phyloP scores from a whole-genome alignment of 345 rosid species.

The Camelina sativa region DNA sequence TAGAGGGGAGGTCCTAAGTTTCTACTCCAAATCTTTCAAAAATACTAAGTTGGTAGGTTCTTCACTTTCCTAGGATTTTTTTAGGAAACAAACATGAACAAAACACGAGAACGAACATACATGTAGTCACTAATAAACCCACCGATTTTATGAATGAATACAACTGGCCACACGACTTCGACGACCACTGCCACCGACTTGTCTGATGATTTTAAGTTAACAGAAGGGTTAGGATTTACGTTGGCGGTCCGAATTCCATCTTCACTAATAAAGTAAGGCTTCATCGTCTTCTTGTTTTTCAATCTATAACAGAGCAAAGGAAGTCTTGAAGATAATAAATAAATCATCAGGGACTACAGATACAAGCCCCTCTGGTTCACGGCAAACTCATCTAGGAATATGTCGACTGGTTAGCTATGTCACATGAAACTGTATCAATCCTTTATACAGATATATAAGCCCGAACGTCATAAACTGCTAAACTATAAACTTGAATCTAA shows the following conservation, averaged over 20 bases:
- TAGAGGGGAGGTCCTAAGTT: too few species aligned
- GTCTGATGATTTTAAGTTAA: conserved; percentile 18
- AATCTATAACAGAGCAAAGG: conserved; percentile 15
- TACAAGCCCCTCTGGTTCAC: background rate
- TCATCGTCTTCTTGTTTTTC: conserved; percentile 9
- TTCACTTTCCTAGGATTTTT: too few species aligned
- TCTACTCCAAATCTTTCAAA: too few species aligned
- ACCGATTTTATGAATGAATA: background rate
- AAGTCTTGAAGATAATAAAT: conserved; percentile 2
- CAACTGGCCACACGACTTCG: background rate
- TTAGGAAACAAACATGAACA: background rate
- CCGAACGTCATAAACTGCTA: background rate
- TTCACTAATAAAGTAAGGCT: conserved; percentile 3
- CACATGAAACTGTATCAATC: background rate
- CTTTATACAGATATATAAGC: background rate
- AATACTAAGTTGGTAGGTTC: too few species aligned
- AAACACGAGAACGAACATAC: conserved; percentile 3
- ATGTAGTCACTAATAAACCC: background rate
- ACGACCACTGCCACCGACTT: conserved; percentile 1
- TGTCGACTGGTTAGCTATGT: background rate
- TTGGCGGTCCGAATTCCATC: conserved; percentile 11
- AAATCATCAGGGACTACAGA: too few species aligned
- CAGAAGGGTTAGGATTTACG: conserved; percentile 32
- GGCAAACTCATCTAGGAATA: background rate
- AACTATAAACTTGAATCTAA: background rate